phyloP scores from a whole-genome alignment of 768 basidiomycete species.

The Bullera alba region DNA sequence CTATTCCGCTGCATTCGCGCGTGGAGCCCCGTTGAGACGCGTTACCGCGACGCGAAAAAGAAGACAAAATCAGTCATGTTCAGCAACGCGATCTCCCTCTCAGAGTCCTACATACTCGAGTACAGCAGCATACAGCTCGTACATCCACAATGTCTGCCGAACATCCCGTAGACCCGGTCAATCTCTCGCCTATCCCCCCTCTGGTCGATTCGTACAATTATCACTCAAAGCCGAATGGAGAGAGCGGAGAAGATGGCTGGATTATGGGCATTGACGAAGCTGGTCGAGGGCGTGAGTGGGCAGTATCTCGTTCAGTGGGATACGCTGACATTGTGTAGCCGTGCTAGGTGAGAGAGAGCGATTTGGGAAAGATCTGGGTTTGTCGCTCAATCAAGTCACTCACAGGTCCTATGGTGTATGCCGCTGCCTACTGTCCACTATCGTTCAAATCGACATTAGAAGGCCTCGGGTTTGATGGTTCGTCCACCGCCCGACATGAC shows the following conservation, averaged over 20 bases:
- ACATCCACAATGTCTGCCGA: too few species aligned
- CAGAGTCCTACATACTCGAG: too few species aligned
- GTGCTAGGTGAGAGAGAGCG: slow-evolving; percentile 61
- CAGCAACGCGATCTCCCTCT: too few species aligned
- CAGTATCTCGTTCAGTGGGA: not conserved
- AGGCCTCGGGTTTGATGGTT: slow-evolving; percentile 83
- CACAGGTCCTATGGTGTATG: slow-evolving; percentile 77
- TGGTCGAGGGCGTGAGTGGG: slow-evolving; percentile 64
- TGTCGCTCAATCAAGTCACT: not conserved
- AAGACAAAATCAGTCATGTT: too few species aligned
- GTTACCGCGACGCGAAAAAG: too few species aligned
- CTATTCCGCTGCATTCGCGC: too few species aligned
- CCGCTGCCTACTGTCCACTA: slow-evolving; percentile 82
- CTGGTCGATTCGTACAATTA: not conserved
- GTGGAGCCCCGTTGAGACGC: too few species aligned
- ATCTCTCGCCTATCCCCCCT: not conserved
- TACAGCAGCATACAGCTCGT: too few species aligned
- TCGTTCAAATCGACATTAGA: slow-evolving; percentile 69
- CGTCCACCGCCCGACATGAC: slow-evolving; percentile 13
- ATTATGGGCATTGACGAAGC: slow-evolving; percentile 99
- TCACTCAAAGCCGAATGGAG: not conserved
- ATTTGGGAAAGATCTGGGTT: too few species aligned
- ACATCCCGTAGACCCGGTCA: slow-evolving; percentile 1
- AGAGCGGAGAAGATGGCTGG: slow-evolving; percentile 58
- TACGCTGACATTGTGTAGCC: slow-evolving; percentile 41